These are phyloP conservation scores for Epichloe glyceriae DNA, from an alignment of 2,329 filamentous ascomycete genomes.

Conservation along the genomic window DNA sequence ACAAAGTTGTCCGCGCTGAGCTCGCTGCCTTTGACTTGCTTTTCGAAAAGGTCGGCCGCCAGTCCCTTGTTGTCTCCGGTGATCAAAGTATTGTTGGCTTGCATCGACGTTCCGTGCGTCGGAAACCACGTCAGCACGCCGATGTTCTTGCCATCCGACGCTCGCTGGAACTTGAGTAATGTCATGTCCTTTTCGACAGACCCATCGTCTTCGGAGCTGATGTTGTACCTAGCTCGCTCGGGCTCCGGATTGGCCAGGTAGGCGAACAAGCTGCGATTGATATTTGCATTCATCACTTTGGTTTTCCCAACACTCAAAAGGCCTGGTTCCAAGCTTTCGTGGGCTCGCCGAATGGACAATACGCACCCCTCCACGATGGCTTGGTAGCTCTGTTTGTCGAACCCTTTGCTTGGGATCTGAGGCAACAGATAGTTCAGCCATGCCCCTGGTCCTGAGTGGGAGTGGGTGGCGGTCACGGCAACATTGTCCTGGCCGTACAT, in stretches of 20 bases:
- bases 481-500: slow-evolving; percentile 63
- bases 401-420: slow-evolving; percentile 76
- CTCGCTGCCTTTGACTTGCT: slow-evolving; percentile 41
- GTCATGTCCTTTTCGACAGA: slow-evolving; percentile 65
- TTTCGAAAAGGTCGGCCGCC: slow-evolving; percentile 71
- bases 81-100: slow-evolving; percentile 79
- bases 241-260: slow-evolving; percentile 69
- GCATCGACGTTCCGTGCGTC: slow-evolving; percentile 80
- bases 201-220: slow-evolving; percentile 23
- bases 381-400: slow-evolving; percentile 71
- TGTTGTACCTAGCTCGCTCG: slow-evolving; percentile 55
- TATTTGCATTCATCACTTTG: slow-evolving; percentile 57
- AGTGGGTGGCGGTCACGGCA: slow-evolving; percentile 84
- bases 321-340: slow-evolving; percentile 44
- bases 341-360: slow-evolving; percentile 66
- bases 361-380: slow-evolving; percentile 78
- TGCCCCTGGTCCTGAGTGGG: slow-evolving; percentile 76
- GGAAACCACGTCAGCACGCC: slow-evolving; percentile 86
- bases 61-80: slow-evolving; percentile 91
- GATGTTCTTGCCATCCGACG: slow-evolving; percentile 57
- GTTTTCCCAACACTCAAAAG: slow-evolving; percentile 50
- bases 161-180: slow-evolving; percentile 59
- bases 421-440: slow-evolving; percentile 89
- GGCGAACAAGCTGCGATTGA: slow-evolving; percentile 73
- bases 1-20: slow-evolving; percentile 58